A percentile compares a stretch with the other conserved stretches of the same genome.
Conservation (phyloP, 2,329 filamentous ascomycete genomes). For the Stemphylium beticola region DNA sequence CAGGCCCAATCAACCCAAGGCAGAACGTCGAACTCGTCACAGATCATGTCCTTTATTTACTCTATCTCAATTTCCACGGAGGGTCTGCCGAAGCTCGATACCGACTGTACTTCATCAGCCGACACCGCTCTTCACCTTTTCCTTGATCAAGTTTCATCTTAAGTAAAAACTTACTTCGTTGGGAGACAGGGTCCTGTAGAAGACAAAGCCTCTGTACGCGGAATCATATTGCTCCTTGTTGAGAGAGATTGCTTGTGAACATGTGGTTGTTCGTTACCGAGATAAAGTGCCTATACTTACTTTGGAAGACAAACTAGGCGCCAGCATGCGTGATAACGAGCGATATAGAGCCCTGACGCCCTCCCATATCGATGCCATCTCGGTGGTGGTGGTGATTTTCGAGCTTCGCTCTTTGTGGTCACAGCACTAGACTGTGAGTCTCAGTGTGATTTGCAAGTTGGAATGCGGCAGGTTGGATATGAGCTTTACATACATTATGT, state of each 20-base stretch:
- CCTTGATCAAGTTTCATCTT: background rate
- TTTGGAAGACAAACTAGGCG: background rate
- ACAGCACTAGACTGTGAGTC: background rate
- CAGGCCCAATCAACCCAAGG: too few species aligned
- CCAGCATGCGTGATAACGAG: background rate
- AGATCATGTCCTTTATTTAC: background rate
- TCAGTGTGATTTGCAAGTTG: background rate
- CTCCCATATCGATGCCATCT: background rate
- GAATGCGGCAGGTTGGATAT: too few species aligned
- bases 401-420: background rate
- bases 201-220: background rate
- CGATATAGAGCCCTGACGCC: background rate
- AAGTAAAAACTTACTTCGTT: background rate
- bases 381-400: background rate
- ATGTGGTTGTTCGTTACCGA: background rate
- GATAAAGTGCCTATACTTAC: background rate
- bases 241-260: background rate
- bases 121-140: background rate
- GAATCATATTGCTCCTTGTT: background rate
- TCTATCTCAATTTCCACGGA: background rate
- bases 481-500: background rate
- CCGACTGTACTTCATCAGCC: background rate
- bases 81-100: constrained; percentile 5
- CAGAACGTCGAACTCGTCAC: too few species aligned
- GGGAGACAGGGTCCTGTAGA: background rate